phyloP scores from a whole-genome alignment of 78 protist genomes.

The Thecamonas trahens region DNA sequence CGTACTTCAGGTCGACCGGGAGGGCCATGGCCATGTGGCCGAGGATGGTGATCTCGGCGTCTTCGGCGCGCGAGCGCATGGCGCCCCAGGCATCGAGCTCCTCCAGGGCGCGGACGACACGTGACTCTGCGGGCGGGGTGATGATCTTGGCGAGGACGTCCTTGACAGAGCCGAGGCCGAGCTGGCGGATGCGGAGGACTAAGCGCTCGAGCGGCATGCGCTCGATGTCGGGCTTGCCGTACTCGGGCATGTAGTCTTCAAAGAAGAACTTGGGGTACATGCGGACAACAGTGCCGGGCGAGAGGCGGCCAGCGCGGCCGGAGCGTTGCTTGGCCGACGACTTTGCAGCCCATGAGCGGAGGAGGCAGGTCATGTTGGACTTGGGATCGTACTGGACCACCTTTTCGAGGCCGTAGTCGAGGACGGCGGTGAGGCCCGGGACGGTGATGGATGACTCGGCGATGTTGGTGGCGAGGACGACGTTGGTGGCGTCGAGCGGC shows the following conservation, averaged over 20 bases:
- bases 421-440: constrained; percentile 40
- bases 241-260: not conserved
- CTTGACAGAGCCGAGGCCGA: constrained; percentile 11
- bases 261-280: not conserved
- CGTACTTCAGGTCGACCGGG: not conserved
- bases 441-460: constrained; percentile 65
- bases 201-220: constrained; percentile 47
- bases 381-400: constrained; percentile 26
- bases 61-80: not conserved
- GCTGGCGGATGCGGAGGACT: constrained; percentile 9
- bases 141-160: constrained; percentile 27
- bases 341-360: not conserved
- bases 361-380: constrained; percentile 17
- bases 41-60: not conserved
- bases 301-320: constrained; percentile 61
- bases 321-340: constrained; percentile 32
- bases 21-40: not conserved
- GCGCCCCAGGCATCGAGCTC: not conserved
- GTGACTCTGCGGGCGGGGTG: constrained; percentile 23
- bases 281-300: constrained; percentile 9
- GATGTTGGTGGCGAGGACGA: constrained; percentile 59
- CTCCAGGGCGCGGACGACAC: not conserved
- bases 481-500: constrained; percentile 25
- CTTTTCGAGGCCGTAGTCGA: constrained; percentile 56
- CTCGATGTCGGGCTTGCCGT: constrained; percentile 41